phyloP scores from a whole-genome alignment of 225 moss, liverwort and hornwort species.

The Sphagnum contortum region DNA sequence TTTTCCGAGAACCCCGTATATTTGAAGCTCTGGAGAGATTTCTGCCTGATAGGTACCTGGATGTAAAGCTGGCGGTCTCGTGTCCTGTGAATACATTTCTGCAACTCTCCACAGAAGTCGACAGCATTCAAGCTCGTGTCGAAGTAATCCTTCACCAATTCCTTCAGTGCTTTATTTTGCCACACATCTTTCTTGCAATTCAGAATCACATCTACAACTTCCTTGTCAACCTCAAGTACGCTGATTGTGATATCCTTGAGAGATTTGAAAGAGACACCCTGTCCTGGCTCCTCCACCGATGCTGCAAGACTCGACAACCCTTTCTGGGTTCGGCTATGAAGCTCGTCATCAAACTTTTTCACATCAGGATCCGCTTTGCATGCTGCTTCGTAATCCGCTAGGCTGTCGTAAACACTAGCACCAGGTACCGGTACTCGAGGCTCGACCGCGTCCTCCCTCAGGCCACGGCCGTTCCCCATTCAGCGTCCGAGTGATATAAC shows the following conservation, averaged over 20 bases:
- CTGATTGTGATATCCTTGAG: slow-evolving; percentile 63
- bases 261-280: slow-evolving; percentile 49
- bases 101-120: slow-evolving; percentile 55
- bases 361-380: slow-evolving; percentile 59
- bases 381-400: slow-evolving; percentile 48
- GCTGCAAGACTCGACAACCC: slow-evolving; percentile 53
- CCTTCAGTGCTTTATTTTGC: slow-evolving; percentile 67
- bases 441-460: too few species aligned
- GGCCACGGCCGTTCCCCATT: too few species aligned
- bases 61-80: slow-evolving; percentile 52
- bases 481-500: too few species aligned
- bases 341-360: slow-evolving; percentile 52
- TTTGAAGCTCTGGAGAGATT: too few species aligned
- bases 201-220: slow-evolving; percentile 58
- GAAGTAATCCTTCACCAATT: slow-evolving; percentile 69
- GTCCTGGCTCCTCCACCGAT: slow-evolving; percentile 37
- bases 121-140: slow-evolving; percentile 52
- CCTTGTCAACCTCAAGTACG: slow-evolving; percentile 60
- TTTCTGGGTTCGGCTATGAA: slow-evolving; percentile 49
- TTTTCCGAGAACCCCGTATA: too few species aligned
- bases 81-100: slow-evolving; percentile 5
- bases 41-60: slow-evolving; percentile 16
- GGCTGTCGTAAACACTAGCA: background rate
- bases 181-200: slow-evolving; percentile 67
- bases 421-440: too few species aligned